Conservation (phyloP, 305 asterid genomes). For the Fraxinus velutina region DNA sequence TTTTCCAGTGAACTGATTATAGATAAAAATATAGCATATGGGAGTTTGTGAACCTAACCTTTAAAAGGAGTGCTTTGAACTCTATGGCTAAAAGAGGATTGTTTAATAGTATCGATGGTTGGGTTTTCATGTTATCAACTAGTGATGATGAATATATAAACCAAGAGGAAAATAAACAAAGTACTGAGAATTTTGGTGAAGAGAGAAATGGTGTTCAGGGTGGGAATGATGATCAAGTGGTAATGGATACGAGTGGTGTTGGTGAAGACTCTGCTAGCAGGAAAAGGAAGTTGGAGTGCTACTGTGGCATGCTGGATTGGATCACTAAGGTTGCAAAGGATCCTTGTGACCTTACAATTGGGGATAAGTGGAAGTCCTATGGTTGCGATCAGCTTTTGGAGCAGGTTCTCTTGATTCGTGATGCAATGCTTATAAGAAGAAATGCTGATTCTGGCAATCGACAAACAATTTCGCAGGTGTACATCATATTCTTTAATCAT, state of each 20-base stretch:
- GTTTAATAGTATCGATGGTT: conserved; percentile 23
- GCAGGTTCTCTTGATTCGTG: conserved; percentile 50
- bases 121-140: conserved; percentile 21
- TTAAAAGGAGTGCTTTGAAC: conserved; percentile 22
- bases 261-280: conserved; percentile 6
- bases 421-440: conserved; percentile 36
- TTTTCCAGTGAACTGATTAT: conserved; percentile 25
- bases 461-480: conserved; percentile 54
- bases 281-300: conserved; percentile 48
- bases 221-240: conserved; percentile 15
- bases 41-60: conserved; percentile 14
- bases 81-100: not conserved
- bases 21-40: conserved; percentile 38
- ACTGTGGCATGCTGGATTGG: conserved; percentile 45
- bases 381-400: conserved; percentile 51
- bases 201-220: conserved; percentile 14
- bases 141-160: conserved; percentile 13
- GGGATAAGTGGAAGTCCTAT: conserved; percentile 48
- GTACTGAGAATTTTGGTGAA: conserved; percentile 18
- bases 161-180: conserved; percentile 5
- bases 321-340: conserved; percentile 44
- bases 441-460: conserved; percentile 40
- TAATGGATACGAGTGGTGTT: not conserved
- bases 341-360: conserved; percentile 43
- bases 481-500: conserved; percentile 14